These are phyloP conservation scores for Candida manassasensis DNA, from an alignment of 805 yeast genomes.

Conservation along the genomic window DNA sequence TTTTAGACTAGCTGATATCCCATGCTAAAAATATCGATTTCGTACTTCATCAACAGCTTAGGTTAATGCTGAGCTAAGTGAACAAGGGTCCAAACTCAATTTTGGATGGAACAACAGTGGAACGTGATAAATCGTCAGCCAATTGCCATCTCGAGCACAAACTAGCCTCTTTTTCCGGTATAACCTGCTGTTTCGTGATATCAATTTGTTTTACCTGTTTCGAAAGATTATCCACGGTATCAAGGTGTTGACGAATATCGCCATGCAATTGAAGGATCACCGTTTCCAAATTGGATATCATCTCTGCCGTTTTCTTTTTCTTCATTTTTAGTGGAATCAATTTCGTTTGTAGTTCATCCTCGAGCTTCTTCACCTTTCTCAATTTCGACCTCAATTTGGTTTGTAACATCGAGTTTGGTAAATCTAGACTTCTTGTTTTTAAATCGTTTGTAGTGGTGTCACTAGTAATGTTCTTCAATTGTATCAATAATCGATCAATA, in stretches of 20 bases:
- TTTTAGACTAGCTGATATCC: too few relatives aligned
- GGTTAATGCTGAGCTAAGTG: too few relatives aligned
- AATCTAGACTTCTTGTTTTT: slow-evolving; percentile 27
- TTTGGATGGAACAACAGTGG: not conserved
- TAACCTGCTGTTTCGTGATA: not conserved
- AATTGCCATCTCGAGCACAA: not conserved
- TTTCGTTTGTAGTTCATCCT: slow-evolving; percentile 18
- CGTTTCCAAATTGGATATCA: slow-evolving; percentile 22
- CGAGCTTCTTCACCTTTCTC: slow-evolving; percentile 16
- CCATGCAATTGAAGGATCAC: slow-evolving; percentile 25
- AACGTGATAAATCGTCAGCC: not conserved
- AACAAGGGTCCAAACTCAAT: too few relatives aligned
- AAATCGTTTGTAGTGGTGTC: slow-evolving; percentile 7
- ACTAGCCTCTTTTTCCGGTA: not conserved
- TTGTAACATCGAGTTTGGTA: slow-evolving; percentile 22
- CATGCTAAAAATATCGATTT: too few relatives aligned
- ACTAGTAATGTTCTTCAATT: slow-evolving; percentile 16
- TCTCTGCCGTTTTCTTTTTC: slow-evolving; percentile 12
- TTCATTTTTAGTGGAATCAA: slow-evolving; percentile 33
- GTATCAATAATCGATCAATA: slow-evolving; percentile 24
- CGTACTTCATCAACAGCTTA: too few relatives aligned
- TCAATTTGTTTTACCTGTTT: slow-evolving; percentile 6
- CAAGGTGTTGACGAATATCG: slow-evolving; percentile 12
- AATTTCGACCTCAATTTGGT: slow-evolving; percentile 23
- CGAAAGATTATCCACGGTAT: slow-evolving; percentile 12